Evolutionary conservation across 257 asterid species (phyloP).

Genomic region (Solanum sitiens): DNA sequence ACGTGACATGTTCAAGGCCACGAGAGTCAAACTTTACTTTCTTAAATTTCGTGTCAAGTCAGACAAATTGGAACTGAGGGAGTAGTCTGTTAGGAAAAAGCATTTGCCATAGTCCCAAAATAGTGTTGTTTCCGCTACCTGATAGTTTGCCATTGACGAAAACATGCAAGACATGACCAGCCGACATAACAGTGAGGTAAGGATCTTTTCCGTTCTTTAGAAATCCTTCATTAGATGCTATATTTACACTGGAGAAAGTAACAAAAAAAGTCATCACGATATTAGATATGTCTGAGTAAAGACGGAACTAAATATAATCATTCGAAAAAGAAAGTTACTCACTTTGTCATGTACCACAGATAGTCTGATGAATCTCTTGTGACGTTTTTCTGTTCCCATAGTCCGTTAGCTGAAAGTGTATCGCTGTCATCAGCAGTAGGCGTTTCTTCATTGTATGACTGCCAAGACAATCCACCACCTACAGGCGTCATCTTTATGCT

Average conservation of each 20-base stretch:
- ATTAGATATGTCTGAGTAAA: not conserved
- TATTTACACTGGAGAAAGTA: conserved; percentile 39
- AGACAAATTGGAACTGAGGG: not conserved
- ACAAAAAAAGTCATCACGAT: not conserved
- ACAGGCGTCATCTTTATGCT: not conserved
- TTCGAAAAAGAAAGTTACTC: conserved; percentile 17
- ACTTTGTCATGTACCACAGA: conserved; percentile 45
- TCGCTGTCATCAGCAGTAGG: conserved; percentile 9
- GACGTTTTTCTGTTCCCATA: conserved; percentile 9
- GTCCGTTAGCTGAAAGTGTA: not conserved
- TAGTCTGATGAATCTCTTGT: conserved; percentile 13
- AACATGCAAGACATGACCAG: conserved; percentile 85
- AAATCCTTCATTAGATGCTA: conserved; percentile 62
- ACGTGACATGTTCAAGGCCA: not conserved
- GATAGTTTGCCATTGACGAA: conserved; percentile 58
- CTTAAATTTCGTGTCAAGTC: not conserved
- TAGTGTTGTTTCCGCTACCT: conserved; percentile 27
- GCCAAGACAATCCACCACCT: conserved; percentile 4
- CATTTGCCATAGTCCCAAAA: too few relatives aligned
- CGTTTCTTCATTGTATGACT: conserved; percentile 6
- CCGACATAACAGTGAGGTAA: conserved; percentile 64
- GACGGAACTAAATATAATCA: not conserved
- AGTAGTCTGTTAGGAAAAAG: not conserved
- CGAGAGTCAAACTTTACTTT: not conserved
- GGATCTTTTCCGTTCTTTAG: conserved; percentile 48